A percentile compares a stretch with the other conserved stretches of the same genome.
Evolutionary conservation across 768 basidiomycete genomes (phyloP).

Genomic region (Amanita exitialis): DNA sequence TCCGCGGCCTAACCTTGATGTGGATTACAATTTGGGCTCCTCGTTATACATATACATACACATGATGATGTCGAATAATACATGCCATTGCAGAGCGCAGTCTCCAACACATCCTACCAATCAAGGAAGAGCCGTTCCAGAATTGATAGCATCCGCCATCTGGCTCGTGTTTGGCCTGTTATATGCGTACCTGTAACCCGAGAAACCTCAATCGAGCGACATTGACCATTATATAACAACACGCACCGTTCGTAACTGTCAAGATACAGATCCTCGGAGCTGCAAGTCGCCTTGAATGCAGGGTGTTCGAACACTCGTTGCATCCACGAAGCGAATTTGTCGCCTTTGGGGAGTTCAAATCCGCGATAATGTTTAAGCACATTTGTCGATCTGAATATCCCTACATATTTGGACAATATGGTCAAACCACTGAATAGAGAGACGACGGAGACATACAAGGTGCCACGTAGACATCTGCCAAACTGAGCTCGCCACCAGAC

Average conservation of each 20-base stretch:
- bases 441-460: conserved; percentile 42
- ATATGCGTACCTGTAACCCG: conserved; percentile 49
- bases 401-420: conserved; percentile 19
- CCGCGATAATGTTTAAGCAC: conserved; percentile 61
- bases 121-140: conserved; percentile 55
- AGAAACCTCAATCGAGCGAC: background rate
- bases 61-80: background rate
- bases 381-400: conserved; percentile 57
- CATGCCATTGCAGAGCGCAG: background rate
- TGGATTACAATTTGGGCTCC: no score
- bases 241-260: conserved; percentile 63
- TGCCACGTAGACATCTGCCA: conserved; percentile 57
- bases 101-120: no score
- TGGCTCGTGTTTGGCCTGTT: conserved; percentile 73
- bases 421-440: background rate
- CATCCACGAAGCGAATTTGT: conserved; percentile 43
- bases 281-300: conserved; percentile 58
- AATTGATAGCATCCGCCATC: conserved; percentile 67
- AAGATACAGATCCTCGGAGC: conserved; percentile 54
- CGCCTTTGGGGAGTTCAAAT: conserved; percentile 42
- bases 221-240: background rate
- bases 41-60: no score
- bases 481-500: conserved; percentile 47
- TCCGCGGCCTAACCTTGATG: no score
- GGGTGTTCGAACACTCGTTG: conserved; percentile 47